phyloP scores from a whole-genome alignment of 2,329 filamentous ascomycete species.

The Monosporascus sp. region DNA sequence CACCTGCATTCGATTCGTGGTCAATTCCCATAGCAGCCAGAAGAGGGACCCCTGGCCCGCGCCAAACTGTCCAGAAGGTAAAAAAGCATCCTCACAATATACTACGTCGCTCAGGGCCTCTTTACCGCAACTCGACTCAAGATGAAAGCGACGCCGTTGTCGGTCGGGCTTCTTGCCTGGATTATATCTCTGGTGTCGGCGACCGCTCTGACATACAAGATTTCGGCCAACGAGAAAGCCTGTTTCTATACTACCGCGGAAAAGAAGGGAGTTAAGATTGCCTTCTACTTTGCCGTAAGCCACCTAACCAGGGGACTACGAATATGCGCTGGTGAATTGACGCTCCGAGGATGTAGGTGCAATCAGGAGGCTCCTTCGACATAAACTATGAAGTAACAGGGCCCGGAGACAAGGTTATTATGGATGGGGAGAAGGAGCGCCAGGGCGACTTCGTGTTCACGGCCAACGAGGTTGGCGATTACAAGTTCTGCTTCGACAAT shows the following conservation, averaged over 20 bases:
- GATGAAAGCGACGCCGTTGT: constrained; percentile 62
- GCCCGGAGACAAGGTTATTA: constrained; percentile 72
- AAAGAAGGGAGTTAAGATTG: constrained; percentile 78
- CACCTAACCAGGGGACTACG: neutral
- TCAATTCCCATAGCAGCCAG: neutral
- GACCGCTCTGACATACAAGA: constrained; percentile 90
- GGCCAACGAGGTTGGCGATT: constrained; percentile 80
- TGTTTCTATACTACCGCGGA: constrained; percentile 88
- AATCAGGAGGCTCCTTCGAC: constrained; percentile 97
- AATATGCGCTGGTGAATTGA: constrained; percentile 2
- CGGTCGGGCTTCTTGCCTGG: constrained; percentile 66
- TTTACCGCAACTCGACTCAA: constrained; percentile 16
- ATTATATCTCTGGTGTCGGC: constrained; percentile 68
- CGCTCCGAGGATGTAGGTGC: constrained; percentile 57
- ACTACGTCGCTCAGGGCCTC: neutral
- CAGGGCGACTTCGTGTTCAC: constrained; percentile 99
- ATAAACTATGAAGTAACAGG: constrained; percentile 87
- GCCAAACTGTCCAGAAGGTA: constrained; percentile 17
- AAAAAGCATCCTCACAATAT: constrained; percentile 7
- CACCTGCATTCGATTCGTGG: neutral
- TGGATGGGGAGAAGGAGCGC: constrained; percentile 84
- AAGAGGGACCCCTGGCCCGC: neutral
- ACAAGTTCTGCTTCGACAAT: constrained; percentile 97
- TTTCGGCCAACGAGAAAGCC: constrained; percentile 84
- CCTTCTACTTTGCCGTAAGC: constrained; percentile 96